Evolutionary conservation across 257 asterid genomes (phyloP).

Genomic region (Paulownia fortunei): DNA sequence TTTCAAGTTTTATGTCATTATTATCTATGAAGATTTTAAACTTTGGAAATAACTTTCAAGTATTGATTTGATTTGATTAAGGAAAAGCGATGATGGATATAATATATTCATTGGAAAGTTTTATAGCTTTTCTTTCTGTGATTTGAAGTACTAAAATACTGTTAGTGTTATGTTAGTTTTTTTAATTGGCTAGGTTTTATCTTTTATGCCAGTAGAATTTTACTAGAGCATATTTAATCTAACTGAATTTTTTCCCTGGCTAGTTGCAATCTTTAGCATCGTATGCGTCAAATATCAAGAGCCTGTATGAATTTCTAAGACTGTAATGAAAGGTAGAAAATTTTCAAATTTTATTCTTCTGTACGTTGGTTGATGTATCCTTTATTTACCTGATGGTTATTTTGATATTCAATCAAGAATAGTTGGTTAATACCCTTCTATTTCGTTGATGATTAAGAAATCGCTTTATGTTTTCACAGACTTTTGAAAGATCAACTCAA

Average conservation of each 20-base stretch:
- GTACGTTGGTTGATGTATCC: neutral
- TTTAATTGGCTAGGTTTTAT: neutral
- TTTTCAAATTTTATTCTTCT: neutral
- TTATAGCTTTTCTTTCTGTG: neutral
- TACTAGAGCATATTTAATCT: neutral
- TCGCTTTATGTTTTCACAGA: neutral
- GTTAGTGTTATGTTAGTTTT: neutral
- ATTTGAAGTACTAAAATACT: neutral
- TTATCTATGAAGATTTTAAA: too few species aligned
- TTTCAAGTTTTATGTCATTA: too few species aligned
- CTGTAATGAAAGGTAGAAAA: neutral
- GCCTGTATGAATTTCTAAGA: constrained; percentile 2
- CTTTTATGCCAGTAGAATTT: neutral
- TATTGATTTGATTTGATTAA: too few species aligned
- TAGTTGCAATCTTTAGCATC: neutral
- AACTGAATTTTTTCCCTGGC: neutral
- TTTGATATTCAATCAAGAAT: neutral
- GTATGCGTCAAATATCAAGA: constrained; percentile 22
- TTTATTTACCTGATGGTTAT: neutral
- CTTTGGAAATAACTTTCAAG: too few species aligned
- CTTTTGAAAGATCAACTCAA: neutral
- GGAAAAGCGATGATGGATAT: too few species aligned
- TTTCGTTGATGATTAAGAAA: neutral
- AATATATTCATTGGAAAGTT: neutral
- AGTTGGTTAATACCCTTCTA: too few species aligned